A percentile compares a stretch with the other conserved stretches of the same genome.
These are phyloP conservation scores for Colletotrichum truncatum DNA, from an alignment of 2,329 filamentous ascomycete species.

Conservation along the genomic window DNA sequence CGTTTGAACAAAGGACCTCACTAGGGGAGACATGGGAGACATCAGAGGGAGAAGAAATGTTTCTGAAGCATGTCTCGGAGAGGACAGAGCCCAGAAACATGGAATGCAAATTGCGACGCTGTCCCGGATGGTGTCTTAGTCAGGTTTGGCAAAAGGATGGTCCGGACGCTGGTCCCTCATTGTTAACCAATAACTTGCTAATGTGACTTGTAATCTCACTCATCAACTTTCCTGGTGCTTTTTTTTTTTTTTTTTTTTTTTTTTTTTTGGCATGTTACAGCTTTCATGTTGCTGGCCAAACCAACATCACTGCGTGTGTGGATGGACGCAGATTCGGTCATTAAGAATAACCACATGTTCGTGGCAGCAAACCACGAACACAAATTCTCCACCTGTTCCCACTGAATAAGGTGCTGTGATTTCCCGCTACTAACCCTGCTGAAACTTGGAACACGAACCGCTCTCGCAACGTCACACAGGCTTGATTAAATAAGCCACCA, in stretches of 20 bases:
- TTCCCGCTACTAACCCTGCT: slow-evolving; percentile 19
- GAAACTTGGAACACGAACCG: slow-evolving; percentile 17
- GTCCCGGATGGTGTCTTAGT: slow-evolving; percentile 12
- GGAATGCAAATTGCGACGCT: slow-evolving; percentile 15
- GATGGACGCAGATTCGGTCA: too few relatives aligned
- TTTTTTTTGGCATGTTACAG: too few relatives aligned
- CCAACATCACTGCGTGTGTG: too few relatives aligned
- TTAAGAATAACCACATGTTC: too few relatives aligned
- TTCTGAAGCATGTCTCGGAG: slow-evolving; percentile 14
- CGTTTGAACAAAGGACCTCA: neutral
- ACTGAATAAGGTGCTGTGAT: slow-evolving; percentile 26
- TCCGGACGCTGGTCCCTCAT: slow-evolving; percentile 6
- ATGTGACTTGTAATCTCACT: too few relatives aligned
- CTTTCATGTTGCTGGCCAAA: neutral
- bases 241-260: too few relatives aligned
- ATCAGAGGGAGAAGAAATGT: neutral
- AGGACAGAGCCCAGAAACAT: neutral
- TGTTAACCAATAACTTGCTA: neutral
- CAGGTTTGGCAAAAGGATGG: neutral
- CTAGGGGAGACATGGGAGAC: neutral
- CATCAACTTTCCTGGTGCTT: too few relatives aligned
- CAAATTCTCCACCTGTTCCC: slow-evolving; percentile 26
- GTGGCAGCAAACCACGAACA: slow-evolving; percentile 2
- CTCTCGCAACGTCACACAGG: neutral
- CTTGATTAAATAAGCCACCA: slow-evolving; percentile 3